Evolutionary conservation across 257 asterid genomes (phyloP).

Genomic region (Petunia axillaris): DNA sequence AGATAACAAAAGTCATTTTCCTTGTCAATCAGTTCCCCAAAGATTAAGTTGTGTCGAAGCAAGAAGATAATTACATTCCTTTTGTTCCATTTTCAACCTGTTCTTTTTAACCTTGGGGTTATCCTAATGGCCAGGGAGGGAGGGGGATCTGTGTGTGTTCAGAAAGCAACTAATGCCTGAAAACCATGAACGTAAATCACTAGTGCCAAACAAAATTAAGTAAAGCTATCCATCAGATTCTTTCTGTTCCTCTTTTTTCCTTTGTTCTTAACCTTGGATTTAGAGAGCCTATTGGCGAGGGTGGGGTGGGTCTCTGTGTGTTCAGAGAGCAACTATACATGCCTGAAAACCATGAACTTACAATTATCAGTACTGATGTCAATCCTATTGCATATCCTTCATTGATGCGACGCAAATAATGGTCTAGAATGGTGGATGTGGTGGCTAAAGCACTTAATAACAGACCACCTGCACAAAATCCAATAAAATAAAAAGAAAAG

Average conservation of each 20-base stretch:
- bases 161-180: conserved; percentile 5
- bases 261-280: not conserved
- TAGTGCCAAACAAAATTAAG: conserved; percentile 59
- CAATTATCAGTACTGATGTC: conserved; percentile 91
- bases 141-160: not conserved
- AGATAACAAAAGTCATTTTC: conserved; percentile 10
- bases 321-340: conserved; percentile 16
- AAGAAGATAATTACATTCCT: not conserved
- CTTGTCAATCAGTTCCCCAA: conserved; percentile 5
- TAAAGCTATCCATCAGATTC: not conserved
- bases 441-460: conserved; percentile 88
- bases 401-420: conserved; percentile 72
- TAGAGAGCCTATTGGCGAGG: conserved; percentile 10
- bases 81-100: not conserved
- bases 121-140: not conserved
- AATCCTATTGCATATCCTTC: conserved; percentile 94
- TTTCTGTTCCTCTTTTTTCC: not conserved
- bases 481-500: conserved; percentile 7
- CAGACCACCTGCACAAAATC: conserved; percentile 75
- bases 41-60: not conserved
- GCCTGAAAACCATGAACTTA: conserved; percentile 47
- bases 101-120: not conserved
- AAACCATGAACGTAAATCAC: conserved; percentile 58
- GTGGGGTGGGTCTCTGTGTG: not conserved
- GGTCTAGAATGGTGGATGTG: conserved; percentile 79